Evolutionary conservation across 495 filamentous ascomycete genomes (phyloP).

Genomic region (Pyronema omphalodes): DNA sequence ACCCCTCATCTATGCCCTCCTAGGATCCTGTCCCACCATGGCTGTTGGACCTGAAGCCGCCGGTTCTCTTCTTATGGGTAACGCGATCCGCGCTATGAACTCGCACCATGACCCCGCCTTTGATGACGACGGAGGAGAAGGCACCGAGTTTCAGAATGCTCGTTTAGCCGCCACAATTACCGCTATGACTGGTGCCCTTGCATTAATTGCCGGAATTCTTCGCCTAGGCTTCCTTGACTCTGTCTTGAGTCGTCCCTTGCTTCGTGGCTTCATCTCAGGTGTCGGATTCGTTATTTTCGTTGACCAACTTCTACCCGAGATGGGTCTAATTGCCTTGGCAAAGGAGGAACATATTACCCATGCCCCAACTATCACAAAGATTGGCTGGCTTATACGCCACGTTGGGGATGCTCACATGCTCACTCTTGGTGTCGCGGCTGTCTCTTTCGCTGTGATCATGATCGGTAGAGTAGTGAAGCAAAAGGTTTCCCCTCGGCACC

Average conservation of each 20-base stretch:
- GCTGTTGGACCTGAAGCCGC: constrained; percentile 80
- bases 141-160: constrained; percentile 51
- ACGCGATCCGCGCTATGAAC: constrained; percentile 54
- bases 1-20: constrained; percentile 70
- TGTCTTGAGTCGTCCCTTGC: constrained; percentile 78
- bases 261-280: constrained; percentile 88
- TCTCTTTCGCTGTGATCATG: constrained; percentile 81
- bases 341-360: constrained; percentile 44
- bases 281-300: constrained; percentile 92
- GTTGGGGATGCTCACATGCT: constrained; percentile 45
- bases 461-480: constrained; percentile 57
- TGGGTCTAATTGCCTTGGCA: constrained; percentile 52
- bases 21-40: constrained; percentile 82
- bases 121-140: constrained; percentile 46
- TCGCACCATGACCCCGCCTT: constrained; percentile 39
- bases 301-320: constrained; percentile 81
- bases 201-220: constrained; percentile 63
- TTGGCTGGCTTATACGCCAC: constrained; percentile 58
- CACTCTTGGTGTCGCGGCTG: constrained; percentile 53
- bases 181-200: constrained; percentile 67
- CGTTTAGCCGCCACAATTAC: constrained; percentile 78
- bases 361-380: constrained; percentile 68
- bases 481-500: constrained; percentile 60
- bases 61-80: constrained; percentile 74
- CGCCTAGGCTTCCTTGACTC: constrained; percentile 89